Evolutionary conservation across 805 yeast species (phyloP).

Genomic region (Kazachstania kunashirensis): DNA sequence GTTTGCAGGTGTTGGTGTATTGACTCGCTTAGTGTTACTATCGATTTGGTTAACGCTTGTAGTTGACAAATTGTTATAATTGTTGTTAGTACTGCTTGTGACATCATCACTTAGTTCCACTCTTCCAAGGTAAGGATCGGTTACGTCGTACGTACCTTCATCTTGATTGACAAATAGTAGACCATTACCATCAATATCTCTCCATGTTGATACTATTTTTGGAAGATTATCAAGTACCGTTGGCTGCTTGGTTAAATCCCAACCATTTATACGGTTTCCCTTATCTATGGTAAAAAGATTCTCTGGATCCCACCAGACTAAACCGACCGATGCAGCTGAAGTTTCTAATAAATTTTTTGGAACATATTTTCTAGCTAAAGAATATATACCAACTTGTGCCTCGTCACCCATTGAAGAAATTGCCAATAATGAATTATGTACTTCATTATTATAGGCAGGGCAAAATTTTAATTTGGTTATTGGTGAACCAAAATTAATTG

Average conservation of each 20-base stretch:
- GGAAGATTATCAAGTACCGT: constrained; percentile 24
- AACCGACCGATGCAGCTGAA: constrained; percentile 24
- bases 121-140: neutral
- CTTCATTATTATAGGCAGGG: constrained; percentile 24
- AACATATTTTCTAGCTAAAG: constrained; percentile 57
- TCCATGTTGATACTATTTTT: constrained; percentile 25
- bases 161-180: constrained; percentile 23
- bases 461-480: constrained; percentile 44
- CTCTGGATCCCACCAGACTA: constrained; percentile 31
- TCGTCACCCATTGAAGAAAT: constrained; percentile 64
- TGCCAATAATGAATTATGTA: constrained; percentile 59
- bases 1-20: constrained; percentile 10
- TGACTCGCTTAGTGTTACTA: constrained; percentile 9
- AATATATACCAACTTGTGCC: constrained; percentile 58
- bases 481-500: constrained; percentile 66
- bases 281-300: constrained; percentile 28
- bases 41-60: constrained; percentile 1
- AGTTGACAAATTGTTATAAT: neutral
- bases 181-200: constrained; percentile 31
- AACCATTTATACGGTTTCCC: constrained; percentile 25
- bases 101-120: neutral
- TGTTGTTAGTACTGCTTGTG: neutral
- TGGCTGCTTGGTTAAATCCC: constrained; percentile 27
- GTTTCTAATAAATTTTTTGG: constrained; percentile 43
- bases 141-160: constrained; percentile 17